Base-by-base conservation (phyloP, 2,329 filamentous ascomycete genomes). In the Microdochium nivale region DNA sequence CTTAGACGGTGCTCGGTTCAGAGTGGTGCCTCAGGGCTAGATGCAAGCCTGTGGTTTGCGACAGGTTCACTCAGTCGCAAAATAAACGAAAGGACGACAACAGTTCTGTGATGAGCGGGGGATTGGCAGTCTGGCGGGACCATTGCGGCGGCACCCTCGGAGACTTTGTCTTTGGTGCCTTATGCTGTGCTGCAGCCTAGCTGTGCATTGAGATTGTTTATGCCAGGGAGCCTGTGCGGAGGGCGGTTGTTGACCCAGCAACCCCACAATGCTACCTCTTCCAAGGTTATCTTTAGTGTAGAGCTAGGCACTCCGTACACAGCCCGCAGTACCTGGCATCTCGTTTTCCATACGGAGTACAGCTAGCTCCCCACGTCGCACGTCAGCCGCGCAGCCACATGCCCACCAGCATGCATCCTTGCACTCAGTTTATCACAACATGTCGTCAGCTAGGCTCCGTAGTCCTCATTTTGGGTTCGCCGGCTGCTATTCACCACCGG, bases 221-320 rank as follows among this genome's bases (percentile, higher is more conserved):
- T 13, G 40, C 19, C 19, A 7, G 40, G 40, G 9, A 24, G n/a
- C 40, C 9, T 23, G 19, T 44, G 13, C 40, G 21, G 21, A 44
- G 13, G 19, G 24, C 32, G 23, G 32, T 14, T 43, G 50, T 51
- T 51, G 50, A 48, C 50, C 50, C 46, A 40, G 50, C 50, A 51
- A 51, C 50, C n/a, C n/a, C n/a, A n/a, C n/a, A n/a, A n/a, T n/a
- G n/a, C n/a, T n/a, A n/a, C n/a, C n/a, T n/a, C n/a, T n/a, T n/a
- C n/a, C n/a, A n/a, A n/a, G n/a, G n/a, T n/a, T n/a, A n/a, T n/a
- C n/a, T n/a, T n/a, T n/a, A n/a, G n/a, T n/a, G n/a, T n/a, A n/a
- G n/a, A n/a, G n/a, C n/a, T n/a, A n/a, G n/a, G n/a, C n/a, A n/a
- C n/a, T n/a, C n/a, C n/a, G n/a, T n/a, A n/a, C n/a, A n/a, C n/a